phyloP scores from a whole-genome alignment of 345 rosid species.

The Moricandia moricandioides region DNA sequence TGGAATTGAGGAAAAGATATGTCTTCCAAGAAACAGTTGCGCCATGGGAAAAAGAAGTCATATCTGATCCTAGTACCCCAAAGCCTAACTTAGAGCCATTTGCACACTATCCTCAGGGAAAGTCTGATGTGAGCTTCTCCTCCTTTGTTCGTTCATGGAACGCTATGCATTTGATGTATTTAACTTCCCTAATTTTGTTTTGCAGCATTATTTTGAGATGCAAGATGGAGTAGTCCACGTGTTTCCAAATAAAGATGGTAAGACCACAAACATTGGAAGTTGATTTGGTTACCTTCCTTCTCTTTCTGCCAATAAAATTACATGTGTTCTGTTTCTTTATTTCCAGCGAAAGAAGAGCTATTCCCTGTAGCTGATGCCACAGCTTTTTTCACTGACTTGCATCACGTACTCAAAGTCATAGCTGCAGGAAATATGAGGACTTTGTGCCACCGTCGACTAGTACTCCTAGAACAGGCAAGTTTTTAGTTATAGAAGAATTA shows the following conservation, averaged over 20 bases:
- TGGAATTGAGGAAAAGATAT: slow-evolving; percentile 80
- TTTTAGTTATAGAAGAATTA: background rate
- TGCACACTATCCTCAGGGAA: slow-evolving; percentile 66
- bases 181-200: slow-evolving; percentile 18
- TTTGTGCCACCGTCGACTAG: slow-evolving; percentile 85
- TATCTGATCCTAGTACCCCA: slow-evolving; percentile 95
- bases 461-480: slow-evolving; percentile 89
- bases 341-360: slow-evolving; percentile 71
- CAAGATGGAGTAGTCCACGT: slow-evolving; percentile 96
- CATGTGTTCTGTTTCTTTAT: background rate
- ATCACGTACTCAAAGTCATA: slow-evolving; percentile 76
- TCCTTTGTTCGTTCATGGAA: background rate
- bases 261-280: slow-evolving; percentile 23
- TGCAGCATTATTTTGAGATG: slow-evolving; percentile 93
- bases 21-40: slow-evolving; percentile 79
- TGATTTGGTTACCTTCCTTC: slow-evolving; percentile 4
- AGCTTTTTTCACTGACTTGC: slow-evolving; percentile 91
- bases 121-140: slow-evolving; percentile 64
- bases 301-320: background rate
- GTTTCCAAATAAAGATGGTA: slow-evolving; percentile 75
- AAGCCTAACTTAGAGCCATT: slow-evolving; percentile 92
- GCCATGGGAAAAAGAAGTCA: slow-evolving; percentile 95
- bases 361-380: slow-evolving; percentile 93
- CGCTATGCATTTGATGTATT: background rate
- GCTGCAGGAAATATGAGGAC: slow-evolving; percentile 95